A percentile compares a stretch with the other conserved stretches of the same genome.
phyloP scores from a whole-genome alignment of 352 stramenopile genomes.

The Globisporangium okanoganense region DNA sequence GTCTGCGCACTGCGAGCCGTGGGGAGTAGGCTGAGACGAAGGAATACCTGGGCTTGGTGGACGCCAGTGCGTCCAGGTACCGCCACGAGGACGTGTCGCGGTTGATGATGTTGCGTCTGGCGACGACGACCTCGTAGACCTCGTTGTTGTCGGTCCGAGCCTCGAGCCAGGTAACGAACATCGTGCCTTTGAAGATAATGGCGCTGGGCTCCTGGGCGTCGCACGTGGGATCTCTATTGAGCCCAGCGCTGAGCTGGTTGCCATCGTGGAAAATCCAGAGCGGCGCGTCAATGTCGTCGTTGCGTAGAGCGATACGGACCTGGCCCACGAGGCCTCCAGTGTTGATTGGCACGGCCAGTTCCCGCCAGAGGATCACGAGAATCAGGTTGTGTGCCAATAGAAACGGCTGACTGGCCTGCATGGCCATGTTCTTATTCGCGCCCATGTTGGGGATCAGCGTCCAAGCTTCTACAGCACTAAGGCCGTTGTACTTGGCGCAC shows the following conservation, averaged over 20 bases:
- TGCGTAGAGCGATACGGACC: slow-evolving; percentile 50
- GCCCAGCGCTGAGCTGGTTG: slow-evolving; percentile 27
- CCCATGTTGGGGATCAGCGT: slow-evolving; percentile 64
- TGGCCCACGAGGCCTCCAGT: slow-evolving; percentile 29
- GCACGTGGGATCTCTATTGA: slow-evolving; percentile 47
- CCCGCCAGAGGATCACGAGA: slow-evolving; percentile 61
- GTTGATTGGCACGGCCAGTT: slow-evolving; percentile 19
- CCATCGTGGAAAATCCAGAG: slow-evolving; percentile 79
- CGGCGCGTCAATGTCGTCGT: slow-evolving; percentile 42
- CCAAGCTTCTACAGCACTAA: slow-evolving; percentile 35
- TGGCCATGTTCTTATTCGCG: slow-evolving; percentile 49
- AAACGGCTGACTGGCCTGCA: slow-evolving; percentile 34
- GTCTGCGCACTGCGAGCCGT: slow-evolving; percentile 37
- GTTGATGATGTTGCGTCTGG: slow-evolving; percentile 44
- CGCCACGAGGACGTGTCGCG: slow-evolving; percentile 53
- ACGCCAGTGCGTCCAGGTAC: slow-evolving; percentile 33
- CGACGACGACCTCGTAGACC: slow-evolving; percentile 48
- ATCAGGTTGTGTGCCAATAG: slow-evolving; percentile 58
- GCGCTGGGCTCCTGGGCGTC: slow-evolving; percentile 39
- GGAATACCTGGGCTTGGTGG: slow-evolving; percentile 18
- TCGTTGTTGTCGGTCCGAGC: slow-evolving; percentile 21
- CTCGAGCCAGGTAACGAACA: slow-evolving; percentile 67
- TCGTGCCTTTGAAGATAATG: slow-evolving; percentile 40
- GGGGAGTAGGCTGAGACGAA: slow-evolving; percentile 48
- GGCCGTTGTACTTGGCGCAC: slow-evolving; percentile 48